Evolutionary conservation across 2,329 filamentous ascomycete species (phyloP), one percentile per base, ranked within the genome.

Genomic region (Cercospora sp.): DNA sequence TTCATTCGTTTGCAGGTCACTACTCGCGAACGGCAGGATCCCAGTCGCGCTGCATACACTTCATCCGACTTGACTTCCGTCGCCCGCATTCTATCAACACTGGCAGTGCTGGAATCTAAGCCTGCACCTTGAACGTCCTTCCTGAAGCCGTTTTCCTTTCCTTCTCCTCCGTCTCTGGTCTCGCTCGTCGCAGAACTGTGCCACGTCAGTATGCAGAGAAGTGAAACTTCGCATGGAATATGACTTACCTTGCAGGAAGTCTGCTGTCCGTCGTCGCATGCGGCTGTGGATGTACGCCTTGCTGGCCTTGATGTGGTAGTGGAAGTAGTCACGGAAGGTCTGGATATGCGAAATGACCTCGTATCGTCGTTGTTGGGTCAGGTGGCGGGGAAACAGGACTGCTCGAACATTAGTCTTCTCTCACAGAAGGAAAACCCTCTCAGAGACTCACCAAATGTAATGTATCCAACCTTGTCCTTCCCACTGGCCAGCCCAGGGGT

Each of bases 281-380:
- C 96, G 89, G 37, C 94, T 96, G 86, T 99, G 95, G 73, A 99
- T 99, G 78, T 97, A 99, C 63, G 96, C 95, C 86, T 99, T 99
- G 71, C 94, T 97, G 32, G 95, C 96, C 84, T 99, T 99, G 83
- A 99, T 99, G 82, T 99, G 95, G 81, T 99, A 99, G 82, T 99
- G 95, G 86, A 99, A 99, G 82, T 99, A 99, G 79, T 99, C 95
- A 74, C 95, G 92, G 91, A 99, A 99, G 13, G 95, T 99, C 83
- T 99, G 96, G 76, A 99, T 98, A 80, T 99, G 96, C 61, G 94
- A 97, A 75, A 99, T 99, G 79, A 96, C 94, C 73, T 97, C 94
- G 69, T 92, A 90, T 83, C 96, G 92, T 78, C 93, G 89, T 81
- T 97, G 93, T 13, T 89, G 89, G 13, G 93, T 94, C 73, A 99